Evolutionary conservation across 768 basidiomycete genomes (phyloP).

Genomic region (Scleroderma citrinum): DNA sequence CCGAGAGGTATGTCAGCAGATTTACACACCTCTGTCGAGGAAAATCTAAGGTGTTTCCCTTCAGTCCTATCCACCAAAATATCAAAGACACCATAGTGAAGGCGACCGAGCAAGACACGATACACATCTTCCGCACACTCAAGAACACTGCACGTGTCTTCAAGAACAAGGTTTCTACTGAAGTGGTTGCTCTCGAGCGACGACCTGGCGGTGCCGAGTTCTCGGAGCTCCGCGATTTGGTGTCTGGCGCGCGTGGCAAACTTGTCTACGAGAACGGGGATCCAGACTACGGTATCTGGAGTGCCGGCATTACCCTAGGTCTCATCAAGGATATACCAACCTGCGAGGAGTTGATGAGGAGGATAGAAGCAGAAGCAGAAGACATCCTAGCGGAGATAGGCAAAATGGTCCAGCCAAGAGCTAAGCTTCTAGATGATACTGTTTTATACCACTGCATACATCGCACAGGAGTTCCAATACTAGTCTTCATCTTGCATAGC

Average conservation of each 20-base stretch:
- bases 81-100: slow-evolving; percentile 89
- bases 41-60: slow-evolving; percentile 1
- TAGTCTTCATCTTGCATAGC: slow-evolving; percentile 17
- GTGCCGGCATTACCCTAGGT: slow-evolving; percentile 56
- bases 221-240: slow-evolving; percentile 73
- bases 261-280: slow-evolving; percentile 82
- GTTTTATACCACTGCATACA: background rate
- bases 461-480: background rate
- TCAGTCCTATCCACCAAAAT: slow-evolving; percentile 81
- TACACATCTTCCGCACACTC: slow-evolving; percentile 88
- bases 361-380: slow-evolving; percentile 73
- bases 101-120: slow-evolving; percentile 75
- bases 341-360: slow-evolving; percentile 61
- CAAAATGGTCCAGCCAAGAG: slow-evolving; percentile 12
- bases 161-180: slow-evolving; percentile 77
- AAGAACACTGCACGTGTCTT: slow-evolving; percentile 80
- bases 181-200: slow-evolving; percentile 81
- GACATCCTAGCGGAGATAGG: slow-evolving; percentile 51
- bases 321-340: slow-evolving; percentile 82
- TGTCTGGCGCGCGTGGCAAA: slow-evolving; percentile 63
- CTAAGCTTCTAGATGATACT: slow-evolving; percentile 19
- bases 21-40: background rate
- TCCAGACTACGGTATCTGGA: slow-evolving; percentile 85
- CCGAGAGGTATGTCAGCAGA: slow-evolving; percentile 52
- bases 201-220: slow-evolving; percentile 85